Evolutionary conservation across 2,329 filamentous ascomycete species (phyloP), one percentile per base, ranked within the genome.

Genomic region (Ophiostoma triangulosporum): DNA sequence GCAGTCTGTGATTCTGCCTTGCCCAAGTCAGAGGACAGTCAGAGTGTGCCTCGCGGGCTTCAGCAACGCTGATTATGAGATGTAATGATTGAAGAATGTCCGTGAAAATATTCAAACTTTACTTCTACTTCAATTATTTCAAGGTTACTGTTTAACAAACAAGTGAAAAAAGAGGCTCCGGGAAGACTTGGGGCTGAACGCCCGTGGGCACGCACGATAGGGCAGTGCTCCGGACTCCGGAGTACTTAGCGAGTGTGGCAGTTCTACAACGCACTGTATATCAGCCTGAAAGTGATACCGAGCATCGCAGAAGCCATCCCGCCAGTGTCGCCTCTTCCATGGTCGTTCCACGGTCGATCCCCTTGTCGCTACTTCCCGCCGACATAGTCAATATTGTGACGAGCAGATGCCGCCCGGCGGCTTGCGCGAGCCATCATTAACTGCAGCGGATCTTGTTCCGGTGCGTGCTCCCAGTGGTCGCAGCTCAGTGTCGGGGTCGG

Each of bases 231-330:
- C n/a, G n/a, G n/a, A n/a, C n/a, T n/a, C n/a, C n/a, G n/a, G n/a
- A n/a, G n/a, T n/a, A n/a, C n/a, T n/a, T n/a, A 76, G 74, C 55
- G 65, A 65, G 3, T 62, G 71, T 0, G 73, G 70, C 6, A 79
- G 76, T 48, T 76, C 76, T 8, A 78, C 74, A 45, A 74, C 71
- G 24, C n/a, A n/a, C n/a, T n/a, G n/a, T n/a, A n/a, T n/a, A n/a
- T n/a, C n/a, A 51, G 29, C 5, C 48, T 56, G n/a, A n/a, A 31
- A 2, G 43, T 26, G 6, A 46, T 29, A 15, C 29, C 24, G 22
- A 68, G 50, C 43, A 67, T 54, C 27, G 66, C 53, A 43, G 49
- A 22, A 56, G 38, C 38, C 20, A 14, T 43, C 11, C 38, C 20
- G 6, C 36, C 33, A 5, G 33, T 24, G 24, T 20, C 31, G n/a